Evolutionary conservation across 306 rosid species (phyloP).

Genomic region (Amphicarpaea edgeworthii): DNA sequence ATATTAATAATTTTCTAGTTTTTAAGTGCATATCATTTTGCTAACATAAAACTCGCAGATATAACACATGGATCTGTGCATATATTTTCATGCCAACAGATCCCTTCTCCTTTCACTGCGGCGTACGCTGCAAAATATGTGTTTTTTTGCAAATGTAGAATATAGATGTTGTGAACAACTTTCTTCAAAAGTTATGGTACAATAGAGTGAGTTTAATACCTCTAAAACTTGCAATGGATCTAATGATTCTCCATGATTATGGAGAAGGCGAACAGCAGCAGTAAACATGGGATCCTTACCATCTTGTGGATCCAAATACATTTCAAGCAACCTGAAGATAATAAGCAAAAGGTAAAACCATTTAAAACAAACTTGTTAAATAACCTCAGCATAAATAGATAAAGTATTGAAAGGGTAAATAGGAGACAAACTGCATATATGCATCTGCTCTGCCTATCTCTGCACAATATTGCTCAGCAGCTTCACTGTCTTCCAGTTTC

Average conservation of each 20-base stretch:
- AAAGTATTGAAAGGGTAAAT: slow-evolving; percentile 37
- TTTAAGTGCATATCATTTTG: background rate
- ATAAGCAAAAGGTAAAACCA: slow-evolving; percentile 41
- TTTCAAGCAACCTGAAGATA: slow-evolving; percentile 85
- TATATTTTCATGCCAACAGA: background rate
- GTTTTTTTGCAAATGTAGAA: slow-evolving; percentile 22
- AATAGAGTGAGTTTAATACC: slow-evolving; percentile 59
- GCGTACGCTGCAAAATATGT: slow-evolving; percentile 20
- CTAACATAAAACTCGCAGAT: background rate
- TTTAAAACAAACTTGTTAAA: slow-evolving; percentile 17
- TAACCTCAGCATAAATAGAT: background rate
- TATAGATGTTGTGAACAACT: slow-evolving; percentile 4
- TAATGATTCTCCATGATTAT: slow-evolving; percentile 96
- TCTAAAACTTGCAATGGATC: slow-evolving; percentile 95
- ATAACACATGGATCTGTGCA: background rate
- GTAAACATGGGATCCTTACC: slow-evolving; percentile 99
- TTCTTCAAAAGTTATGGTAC: slow-evolving; percentile 9
- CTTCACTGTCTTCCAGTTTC: slow-evolving; percentile 95
- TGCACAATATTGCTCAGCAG: slow-evolving; percentile 99
- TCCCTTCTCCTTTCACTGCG: background rate
- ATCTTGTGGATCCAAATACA: slow-evolving; percentile 98
- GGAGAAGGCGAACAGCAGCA: slow-evolving; percentile 98
- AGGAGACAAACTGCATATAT: slow-evolving; percentile 85
- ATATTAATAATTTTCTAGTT: background rate
- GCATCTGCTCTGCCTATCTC: slow-evolving; percentile 99